Evolutionary conservation across 1,284 basidiomycete species (phyloP).

Genomic region (Microbotryum violaceum): DNA sequence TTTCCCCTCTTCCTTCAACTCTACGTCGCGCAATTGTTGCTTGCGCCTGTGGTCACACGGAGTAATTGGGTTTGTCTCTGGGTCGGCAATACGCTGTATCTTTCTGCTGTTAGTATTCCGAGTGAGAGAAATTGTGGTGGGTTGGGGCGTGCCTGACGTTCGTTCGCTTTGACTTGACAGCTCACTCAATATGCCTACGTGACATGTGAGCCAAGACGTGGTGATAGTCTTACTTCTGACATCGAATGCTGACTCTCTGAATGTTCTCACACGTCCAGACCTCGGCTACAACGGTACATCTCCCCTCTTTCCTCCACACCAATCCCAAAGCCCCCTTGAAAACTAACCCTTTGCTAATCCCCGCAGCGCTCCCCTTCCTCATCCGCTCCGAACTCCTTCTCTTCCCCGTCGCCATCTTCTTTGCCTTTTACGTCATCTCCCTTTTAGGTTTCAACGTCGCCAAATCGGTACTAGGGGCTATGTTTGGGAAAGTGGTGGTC

Average conservation of each 20-base stretch:
- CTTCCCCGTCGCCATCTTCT: constrained; percentile 72
- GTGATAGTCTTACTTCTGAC: background rate
- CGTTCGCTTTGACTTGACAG: constrained; percentile 34
- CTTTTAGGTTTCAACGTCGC: constrained; percentile 84
- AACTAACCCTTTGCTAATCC: background rate
- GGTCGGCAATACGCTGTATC: constrained; percentile 61
- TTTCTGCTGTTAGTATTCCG: constrained; percentile 30
- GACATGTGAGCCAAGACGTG: constrained; percentile 45
- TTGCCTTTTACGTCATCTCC: constrained; percentile 65
- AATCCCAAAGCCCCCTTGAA: too few relatives aligned
- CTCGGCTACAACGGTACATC: constrained; percentile 59
- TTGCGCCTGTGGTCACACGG: constrained; percentile 69
- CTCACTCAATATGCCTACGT: constrained; percentile 84
- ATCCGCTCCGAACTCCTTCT: constrained; percentile 77
- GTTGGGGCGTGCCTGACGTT: background rate
- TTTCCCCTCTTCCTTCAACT: constrained; percentile 83
- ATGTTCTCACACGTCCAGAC: constrained; percentile 39
- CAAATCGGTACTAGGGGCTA: constrained; percentile 62
- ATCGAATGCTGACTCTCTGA: background rate
- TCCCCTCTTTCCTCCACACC: background rate
- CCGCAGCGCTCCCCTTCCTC: constrained; percentile 75
- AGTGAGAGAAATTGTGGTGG: too few relatives aligned
- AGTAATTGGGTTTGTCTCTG: constrained; percentile 85
- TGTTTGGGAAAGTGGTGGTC: constrained; percentile 53
- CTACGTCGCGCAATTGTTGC: constrained; percentile 73